phyloP scores from a whole-genome alignment of 208 protist genomes.

The Crithidia thermophila region DNA sequence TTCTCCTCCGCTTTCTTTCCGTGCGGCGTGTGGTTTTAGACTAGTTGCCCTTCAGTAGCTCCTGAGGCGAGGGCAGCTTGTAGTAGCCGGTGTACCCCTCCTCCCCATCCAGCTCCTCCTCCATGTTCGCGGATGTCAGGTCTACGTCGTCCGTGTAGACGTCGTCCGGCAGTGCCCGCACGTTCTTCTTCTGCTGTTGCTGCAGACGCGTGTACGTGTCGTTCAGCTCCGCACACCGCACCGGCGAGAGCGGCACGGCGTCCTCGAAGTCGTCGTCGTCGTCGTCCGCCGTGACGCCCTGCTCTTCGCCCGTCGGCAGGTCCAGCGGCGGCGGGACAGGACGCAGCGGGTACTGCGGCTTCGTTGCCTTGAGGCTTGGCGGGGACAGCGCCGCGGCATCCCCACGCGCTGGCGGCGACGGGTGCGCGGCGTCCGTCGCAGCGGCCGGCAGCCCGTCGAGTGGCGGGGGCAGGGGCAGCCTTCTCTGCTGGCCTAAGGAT shows the following conservation, averaged over 20 bases:
- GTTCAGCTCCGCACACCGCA: slow-evolving; percentile 61
- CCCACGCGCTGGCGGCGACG: too few species aligned
- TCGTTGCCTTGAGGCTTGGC: slow-evolving; percentile 35
- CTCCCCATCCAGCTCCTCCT: slow-evolving; percentile 52
- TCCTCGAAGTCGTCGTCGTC: slow-evolving; percentile 87
- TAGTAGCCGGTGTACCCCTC: slow-evolving; percentile 60
- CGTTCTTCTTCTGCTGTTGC: not conserved
- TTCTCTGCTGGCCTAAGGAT: not conserved
- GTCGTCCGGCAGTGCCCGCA: slow-evolving; percentile 18
- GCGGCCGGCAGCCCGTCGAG: slow-evolving; percentile 14
- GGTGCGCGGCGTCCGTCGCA: not conserved
- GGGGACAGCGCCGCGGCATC: slow-evolving; percentile 18
- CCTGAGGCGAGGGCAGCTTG: slow-evolving; percentile 23
- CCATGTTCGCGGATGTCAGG: slow-evolving; percentile 32
- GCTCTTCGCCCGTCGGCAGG: slow-evolving; percentile 1
- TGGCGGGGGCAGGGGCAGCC: slow-evolving; percentile 9
- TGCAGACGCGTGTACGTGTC: slow-evolving; percentile 49
- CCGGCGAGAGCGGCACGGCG: slow-evolving; percentile 70
- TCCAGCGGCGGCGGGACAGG: slow-evolving; percentile 11
- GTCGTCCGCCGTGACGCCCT: slow-evolving; percentile 37
- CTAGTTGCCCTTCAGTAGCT: slow-evolving; percentile 10
- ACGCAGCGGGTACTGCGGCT: slow-evolving; percentile 14
- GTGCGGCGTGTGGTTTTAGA: not conserved
- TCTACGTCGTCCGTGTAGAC: slow-evolving; percentile 48
- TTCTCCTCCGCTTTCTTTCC: not conserved